phyloP scores from a whole-genome alignment of 116 monocot species.

The Zostera marina region DNA sequence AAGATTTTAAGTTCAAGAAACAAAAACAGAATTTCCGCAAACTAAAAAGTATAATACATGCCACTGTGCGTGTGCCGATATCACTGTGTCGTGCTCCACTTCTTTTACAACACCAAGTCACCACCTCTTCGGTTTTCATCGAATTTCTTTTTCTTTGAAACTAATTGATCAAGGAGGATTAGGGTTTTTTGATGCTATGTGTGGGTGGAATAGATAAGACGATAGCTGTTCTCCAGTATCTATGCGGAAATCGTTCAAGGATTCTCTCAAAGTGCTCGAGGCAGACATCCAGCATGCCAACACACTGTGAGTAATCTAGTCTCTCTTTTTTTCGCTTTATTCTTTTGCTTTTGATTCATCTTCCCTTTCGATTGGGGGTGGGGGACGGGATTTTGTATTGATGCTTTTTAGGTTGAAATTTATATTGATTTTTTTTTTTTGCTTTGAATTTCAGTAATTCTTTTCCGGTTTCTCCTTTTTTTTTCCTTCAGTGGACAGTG shows the following conservation, averaged over 20 bases:
- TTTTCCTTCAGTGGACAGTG: no score
- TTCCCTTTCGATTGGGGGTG: neutral
- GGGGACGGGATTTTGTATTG: neutral
- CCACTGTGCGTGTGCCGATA: no score
- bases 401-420: neutral
- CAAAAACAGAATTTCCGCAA: no score
- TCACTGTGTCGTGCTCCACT: no score
- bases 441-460: no score
- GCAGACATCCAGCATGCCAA: conserved; percentile 95
- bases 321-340: neutral
- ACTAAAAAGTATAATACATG: no score
- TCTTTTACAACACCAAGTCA: no score
- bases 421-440: neutral
- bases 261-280: conserved; percentile 77
- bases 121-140: no score
- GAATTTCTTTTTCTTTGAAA: no score
- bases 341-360: neutral
- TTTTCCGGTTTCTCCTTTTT: no score
- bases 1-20: no score
- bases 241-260: conserved; percentile 92
- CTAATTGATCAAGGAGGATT: neutral
- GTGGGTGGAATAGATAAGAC: conserved; percentile 1
- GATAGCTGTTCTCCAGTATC: conserved; percentile 17
- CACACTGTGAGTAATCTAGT: conserved; percentile 30
- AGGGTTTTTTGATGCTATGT: neutral